Evolutionary conservation across 208 protist genomes (phyloP).

Genomic region (Novymonas esmeraldas): DNA sequence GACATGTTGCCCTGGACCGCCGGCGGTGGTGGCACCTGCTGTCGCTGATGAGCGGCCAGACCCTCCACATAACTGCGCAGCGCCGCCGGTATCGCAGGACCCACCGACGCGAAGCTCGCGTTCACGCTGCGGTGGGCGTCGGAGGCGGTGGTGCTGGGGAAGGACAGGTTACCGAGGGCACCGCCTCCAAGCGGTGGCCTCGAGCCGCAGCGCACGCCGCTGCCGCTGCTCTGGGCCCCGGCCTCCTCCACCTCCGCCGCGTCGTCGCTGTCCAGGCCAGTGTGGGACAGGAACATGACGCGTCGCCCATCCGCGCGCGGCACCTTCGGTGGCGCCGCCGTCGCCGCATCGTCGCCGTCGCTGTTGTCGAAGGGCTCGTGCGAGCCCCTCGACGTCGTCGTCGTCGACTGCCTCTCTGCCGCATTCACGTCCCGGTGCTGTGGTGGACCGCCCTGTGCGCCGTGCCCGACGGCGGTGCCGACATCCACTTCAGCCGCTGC

Average conservation of each 20-base stretch:
- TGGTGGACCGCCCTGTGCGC: neutral
- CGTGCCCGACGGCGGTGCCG: neutral
- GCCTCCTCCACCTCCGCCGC: neutral
- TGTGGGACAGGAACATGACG: neutral
- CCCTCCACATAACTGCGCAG: constrained; percentile 31
- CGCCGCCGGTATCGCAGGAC: constrained; percentile 24
- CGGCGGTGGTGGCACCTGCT: constrained; percentile 27
- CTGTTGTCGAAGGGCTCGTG: too few relatives aligned
- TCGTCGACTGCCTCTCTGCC: neutral
- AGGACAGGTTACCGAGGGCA: neutral
- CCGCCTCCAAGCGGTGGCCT: neutral
- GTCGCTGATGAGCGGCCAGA: constrained; percentile 25
- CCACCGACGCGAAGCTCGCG: constrained; percentile 20
- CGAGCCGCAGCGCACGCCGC: neutral
- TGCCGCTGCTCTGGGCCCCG: neutral
- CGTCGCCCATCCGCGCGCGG: neutral
- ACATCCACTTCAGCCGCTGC: too few relatives aligned
- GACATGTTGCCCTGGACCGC: constrained; percentile 29
- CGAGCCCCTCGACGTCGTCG: neutral
- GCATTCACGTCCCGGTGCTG: neutral
- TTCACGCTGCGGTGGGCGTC: constrained; percentile 1
- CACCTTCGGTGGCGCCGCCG: too few relatives aligned
- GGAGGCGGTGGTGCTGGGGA: neutral
- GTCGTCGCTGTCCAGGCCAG: neutral
- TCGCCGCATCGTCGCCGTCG: neutral